Evolutionary conservation across 164 flowering plant genomes (phyloP), one percentile per base, ranked within the genome.

Genomic region (Amborella trichopoda): DNA sequence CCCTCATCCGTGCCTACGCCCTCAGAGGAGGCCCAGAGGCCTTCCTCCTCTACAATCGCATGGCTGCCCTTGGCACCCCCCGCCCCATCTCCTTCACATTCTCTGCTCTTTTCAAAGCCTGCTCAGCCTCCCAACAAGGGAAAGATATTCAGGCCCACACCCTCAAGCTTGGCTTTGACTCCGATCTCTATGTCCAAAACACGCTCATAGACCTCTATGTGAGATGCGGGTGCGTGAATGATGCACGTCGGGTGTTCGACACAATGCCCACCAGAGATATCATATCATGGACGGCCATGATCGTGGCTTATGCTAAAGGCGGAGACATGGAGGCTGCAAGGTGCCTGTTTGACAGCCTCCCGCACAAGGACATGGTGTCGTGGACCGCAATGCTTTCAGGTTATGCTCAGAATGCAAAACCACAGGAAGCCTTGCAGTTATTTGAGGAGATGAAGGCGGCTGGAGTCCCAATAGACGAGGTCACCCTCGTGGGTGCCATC

Each of bases 331-430:
- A 43, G 6, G 54, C 30, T 14, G 64, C 68, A 10, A 33, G 8
- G 36, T 40, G 26, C 28, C 52, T 65, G 48, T 65, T 65, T 30
- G 23, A 55, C 32, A 5, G 48, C 28, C 33, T 53, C 25, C 38
- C 40, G 10, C 42, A 52, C 17, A 65, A 60, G 52, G 68, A 65
- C 44, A 52, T 48, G 65, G 68, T 65, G 45, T 64, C 54, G 10
- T 65, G 68, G 61, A 65, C 68, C 2, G 58, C 61, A 0, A 55
- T 65, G 64, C 21, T 64, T 18, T 45, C 58, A 0, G 61, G 68
- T 12, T 55, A 55, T 30, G 54, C 54, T 0, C 64, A 60, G 24
- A 64, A 64, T 52, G 58, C 50, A 0, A 55, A 41, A 51, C 68
- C 68, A 12, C 34, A 20, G 26, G 68, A 65, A 47, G 68, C 68